These are phyloP conservation scores for Sclerotinia minor DNA, from an alignment of 2,329 filamentous ascomycete species.

Conservation along the genomic window DNA sequence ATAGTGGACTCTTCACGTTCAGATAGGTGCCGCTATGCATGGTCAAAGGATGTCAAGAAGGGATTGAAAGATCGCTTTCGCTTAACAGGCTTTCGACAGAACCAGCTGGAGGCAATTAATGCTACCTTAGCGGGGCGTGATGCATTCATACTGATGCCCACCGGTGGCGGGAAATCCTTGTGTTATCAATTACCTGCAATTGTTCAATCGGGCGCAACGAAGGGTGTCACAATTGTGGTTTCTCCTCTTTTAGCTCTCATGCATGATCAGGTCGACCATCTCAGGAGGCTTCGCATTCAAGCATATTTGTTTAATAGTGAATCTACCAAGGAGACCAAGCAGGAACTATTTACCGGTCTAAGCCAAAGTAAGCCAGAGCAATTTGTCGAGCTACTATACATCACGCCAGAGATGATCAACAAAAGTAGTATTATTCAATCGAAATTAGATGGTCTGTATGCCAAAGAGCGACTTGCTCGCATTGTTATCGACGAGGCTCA, in stretches of 20 bases:
- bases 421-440: slow-evolving; percentile 71
- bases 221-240: slow-evolving; percentile 89
- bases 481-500: slow-evolving; percentile 99
- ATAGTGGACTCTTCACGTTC: slow-evolving; percentile 43
- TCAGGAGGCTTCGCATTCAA: slow-evolving; percentile 71
- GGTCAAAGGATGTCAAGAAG: slow-evolving; percentile 82
- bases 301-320: slow-evolving; percentile 83
- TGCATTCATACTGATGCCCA: slow-evolving; percentile 96
- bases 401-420: slow-evolving; percentile 95
- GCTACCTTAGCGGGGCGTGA: slow-evolving; percentile 84
- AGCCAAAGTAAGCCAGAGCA: slow-evolving; percentile 67
- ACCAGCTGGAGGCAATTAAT: slow-evolving; percentile 95
- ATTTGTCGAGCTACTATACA: slow-evolving; percentile 79
- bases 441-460: slow-evolving; percentile 67
- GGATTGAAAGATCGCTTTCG: slow-evolving; percentile 82
- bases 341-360: slow-evolving; percentile 64
- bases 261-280: slow-evolving; percentile 91
- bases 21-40: slow-evolving; percentile 65
- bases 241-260: slow-evolving; percentile 93
- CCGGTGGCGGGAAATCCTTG: slow-evolving; percentile 92
- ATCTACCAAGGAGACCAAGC: slow-evolving; percentile 61
- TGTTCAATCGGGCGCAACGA: slow-evolving; percentile 75
- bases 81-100: slow-evolving; percentile 81
- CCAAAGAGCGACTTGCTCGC: slow-evolving; percentile 72
- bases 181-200: slow-evolving; percentile 95